Evolutionary conservation across 257 asterid species (phyloP).

Genomic region (Salvia miltiorrhiza): DNA sequence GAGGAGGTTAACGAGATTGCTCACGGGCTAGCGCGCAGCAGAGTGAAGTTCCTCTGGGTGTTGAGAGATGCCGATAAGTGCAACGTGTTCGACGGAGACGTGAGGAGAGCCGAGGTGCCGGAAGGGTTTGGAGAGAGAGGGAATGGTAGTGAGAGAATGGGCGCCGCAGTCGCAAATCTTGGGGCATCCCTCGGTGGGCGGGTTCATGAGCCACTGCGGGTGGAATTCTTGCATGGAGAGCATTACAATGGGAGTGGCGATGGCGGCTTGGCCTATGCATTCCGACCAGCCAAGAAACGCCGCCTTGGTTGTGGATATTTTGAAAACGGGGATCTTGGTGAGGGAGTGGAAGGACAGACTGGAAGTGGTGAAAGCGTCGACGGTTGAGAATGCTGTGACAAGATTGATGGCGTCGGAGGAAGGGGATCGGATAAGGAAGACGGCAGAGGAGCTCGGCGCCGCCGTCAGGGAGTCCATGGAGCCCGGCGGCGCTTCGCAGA

Average conservation of each 20-base stretch:
- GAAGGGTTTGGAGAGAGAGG: constrained; percentile 35
- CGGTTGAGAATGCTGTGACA: constrained; percentile 17
- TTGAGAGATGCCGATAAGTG: constrained; percentile 42
- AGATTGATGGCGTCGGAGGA: constrained; percentile 36
- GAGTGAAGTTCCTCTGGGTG: constrained; percentile 39
- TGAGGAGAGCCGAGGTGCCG: constrained; percentile 28
- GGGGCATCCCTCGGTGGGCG: constrained; percentile 33
- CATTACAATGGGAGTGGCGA: constrained; percentile 35
- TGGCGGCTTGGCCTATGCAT: constrained; percentile 47
- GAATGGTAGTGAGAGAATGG: constrained; percentile 43
- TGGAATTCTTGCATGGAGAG: constrained; percentile 46
- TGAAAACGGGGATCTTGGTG: constrained; percentile 22
- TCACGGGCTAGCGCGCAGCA: constrained; percentile 15
- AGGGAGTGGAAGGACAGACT: constrained; percentile 29
- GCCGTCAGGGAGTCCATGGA: constrained; percentile 7
- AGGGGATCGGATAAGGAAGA: constrained; percentile 20
- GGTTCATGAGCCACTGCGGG: constrained; percentile 41
- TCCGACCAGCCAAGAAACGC: constrained; percentile 38
- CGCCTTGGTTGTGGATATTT: constrained; percentile 10
- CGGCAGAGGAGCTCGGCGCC: constrained; percentile 31
- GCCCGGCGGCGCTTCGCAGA: constrained; percentile 26
- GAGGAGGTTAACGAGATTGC: constrained; percentile 27
- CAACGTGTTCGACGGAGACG: constrained; percentile 25
- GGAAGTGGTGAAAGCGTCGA: constrained; percentile 21
- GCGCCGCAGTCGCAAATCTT: constrained; percentile 38